phyloP scores from a whole-genome alignment of 352 stramenopile genomes.

The Phytopythium delawarense region DNA sequence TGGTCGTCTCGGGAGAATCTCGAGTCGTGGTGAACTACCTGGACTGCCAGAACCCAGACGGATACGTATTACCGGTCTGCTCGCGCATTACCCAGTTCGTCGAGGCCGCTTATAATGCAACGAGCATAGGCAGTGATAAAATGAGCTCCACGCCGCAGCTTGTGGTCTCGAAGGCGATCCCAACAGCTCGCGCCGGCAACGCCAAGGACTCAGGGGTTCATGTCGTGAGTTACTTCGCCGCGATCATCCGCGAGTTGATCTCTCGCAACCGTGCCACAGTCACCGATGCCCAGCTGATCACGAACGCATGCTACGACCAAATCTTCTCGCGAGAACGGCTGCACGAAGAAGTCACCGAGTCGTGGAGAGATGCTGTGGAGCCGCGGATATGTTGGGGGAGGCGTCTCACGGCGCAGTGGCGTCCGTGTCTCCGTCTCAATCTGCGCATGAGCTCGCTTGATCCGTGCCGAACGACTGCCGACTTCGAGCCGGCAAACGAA shows the following conservation, averaged over 20 bases:
- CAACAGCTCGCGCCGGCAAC: background rate
- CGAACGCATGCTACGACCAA: background rate
- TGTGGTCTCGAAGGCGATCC: conserved; percentile 1
- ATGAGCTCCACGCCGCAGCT: background rate
- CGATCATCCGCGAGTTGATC: background rate
- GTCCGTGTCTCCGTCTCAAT: background rate
- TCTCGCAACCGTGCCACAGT: background rate
- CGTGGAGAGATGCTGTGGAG: background rate
- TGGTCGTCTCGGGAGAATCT: background rate
- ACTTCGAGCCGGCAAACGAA: background rate
- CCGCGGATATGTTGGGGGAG: background rate
- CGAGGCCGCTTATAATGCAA: background rate
- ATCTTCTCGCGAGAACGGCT: background rate
- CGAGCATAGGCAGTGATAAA: background rate
- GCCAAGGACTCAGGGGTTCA: conserved; percentile 1
- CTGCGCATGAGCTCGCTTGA: background rate
- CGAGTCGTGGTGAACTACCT: conserved; percentile 1
- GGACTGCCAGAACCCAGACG: background rate
- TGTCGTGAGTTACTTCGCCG: background rate
- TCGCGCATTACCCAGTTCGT: conserved; percentile 1
- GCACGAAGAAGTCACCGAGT: background rate
- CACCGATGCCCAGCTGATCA: background rate
- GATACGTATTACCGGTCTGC: background rate
- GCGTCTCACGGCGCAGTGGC: background rate
- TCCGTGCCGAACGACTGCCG: background rate